phyloP scores from a whole-genome alignment of 768 basidiomycete species.

The Omphalotus guepiniiformis region DNA sequence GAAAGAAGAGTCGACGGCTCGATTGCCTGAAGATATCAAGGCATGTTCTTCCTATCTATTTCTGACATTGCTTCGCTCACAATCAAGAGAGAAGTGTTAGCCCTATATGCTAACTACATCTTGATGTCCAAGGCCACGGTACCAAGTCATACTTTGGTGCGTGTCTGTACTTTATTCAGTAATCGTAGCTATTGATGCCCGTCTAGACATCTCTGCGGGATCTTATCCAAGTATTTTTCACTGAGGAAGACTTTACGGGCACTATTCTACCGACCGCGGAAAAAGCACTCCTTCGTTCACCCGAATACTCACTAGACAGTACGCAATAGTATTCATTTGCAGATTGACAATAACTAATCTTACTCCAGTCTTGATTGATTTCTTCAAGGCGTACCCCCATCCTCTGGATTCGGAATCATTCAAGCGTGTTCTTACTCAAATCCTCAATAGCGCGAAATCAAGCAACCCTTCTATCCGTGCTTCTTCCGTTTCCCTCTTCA shows the following conservation, averaged over 20 bases:
- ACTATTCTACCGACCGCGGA: constrained; percentile 70
- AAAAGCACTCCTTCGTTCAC: constrained; percentile 76
- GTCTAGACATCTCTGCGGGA: constrained; percentile 51
- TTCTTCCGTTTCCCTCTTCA: constrained; percentile 57
- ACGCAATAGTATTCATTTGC: not conserved
- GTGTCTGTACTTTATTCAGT: constrained; percentile 16
- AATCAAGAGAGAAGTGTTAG: constrained; percentile 51
- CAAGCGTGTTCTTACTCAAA: constrained; percentile 51
- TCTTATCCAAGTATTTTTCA: constrained; percentile 54
- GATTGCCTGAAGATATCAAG: constrained; percentile 44
- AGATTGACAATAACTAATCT: constrained; percentile 2
- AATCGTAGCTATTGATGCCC: not conserved
- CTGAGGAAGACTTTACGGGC: constrained; percentile 44
- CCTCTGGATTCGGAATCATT: constrained; percentile 45
- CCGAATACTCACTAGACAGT: constrained; percentile 60
- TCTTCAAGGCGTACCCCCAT: constrained; percentile 52
- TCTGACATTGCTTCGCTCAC: not conserved
- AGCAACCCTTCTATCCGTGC: constrained; percentile 57
- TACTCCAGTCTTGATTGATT: constrained; percentile 48
- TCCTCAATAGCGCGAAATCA: constrained; percentile 71
- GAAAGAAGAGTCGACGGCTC: constrained; percentile 37
- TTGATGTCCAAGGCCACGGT: constrained; percentile 65
- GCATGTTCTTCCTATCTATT: constrained; percentile 20
- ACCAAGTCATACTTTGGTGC: constrained; percentile 53
- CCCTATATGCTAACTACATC: constrained; percentile 55